Percentiles rank a stretch among this genome's conserved stretches.
Conservation (phyloP, 2,329 filamentous ascomycete genomes). For the Fusarium lateritium region DNA sequence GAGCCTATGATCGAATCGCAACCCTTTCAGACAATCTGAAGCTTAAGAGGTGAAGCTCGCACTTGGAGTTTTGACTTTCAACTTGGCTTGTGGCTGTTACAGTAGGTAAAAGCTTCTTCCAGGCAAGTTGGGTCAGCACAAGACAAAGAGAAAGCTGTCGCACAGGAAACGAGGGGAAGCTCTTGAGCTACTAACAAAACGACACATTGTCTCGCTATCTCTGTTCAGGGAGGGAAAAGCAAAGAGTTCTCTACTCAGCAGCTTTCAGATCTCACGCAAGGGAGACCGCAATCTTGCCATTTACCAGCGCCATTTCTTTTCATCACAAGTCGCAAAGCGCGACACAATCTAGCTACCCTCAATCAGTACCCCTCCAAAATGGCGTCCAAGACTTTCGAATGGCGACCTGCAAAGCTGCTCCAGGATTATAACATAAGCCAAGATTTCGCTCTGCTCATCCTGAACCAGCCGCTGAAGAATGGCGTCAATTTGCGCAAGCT, state of each 20-base stretch:
- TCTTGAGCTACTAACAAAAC: slow-evolving; percentile 6
- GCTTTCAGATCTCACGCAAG: slow-evolving; percentile 1
- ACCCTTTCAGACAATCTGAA: neutral
- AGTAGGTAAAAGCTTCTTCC: slow-evolving; percentile 29
- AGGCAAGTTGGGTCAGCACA: slow-evolving; percentile 13
- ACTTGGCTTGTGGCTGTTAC: slow-evolving; percentile 20
- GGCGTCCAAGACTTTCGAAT: slow-evolving; percentile 53
- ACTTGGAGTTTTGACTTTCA: slow-evolving; percentile 18
- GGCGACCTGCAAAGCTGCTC: slow-evolving; percentile 58
- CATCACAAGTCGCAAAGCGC: slow-evolving; percentile 7
- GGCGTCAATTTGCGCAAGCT: slow-evolving; percentile 64
- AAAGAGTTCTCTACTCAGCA: slow-evolving; percentile 8
- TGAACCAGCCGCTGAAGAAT: slow-evolving; percentile 66
- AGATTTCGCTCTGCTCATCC: slow-evolving; percentile 63
- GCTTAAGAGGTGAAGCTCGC: slow-evolving; percentile 1
- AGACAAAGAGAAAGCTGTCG: slow-evolving; percentile 25
- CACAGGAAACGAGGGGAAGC: slow-evolving; percentile 41
- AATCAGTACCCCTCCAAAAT: slow-evolving; percentile 29
- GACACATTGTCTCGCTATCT: slow-evolving; percentile 18
- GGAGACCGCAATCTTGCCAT: neutral
- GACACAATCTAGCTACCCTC: neutral
- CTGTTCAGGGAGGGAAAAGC: slow-evolving; percentile 15
- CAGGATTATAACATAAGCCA: slow-evolving; percentile 52
- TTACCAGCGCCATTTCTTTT: neutral
- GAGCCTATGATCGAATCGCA: neutral